A percentile compares a stretch with the other conserved stretches of the same genome.
phyloP scores from a whole-genome alignment of 352 stramenopile genomes.

The Elongisporangium senticosum region DNA sequence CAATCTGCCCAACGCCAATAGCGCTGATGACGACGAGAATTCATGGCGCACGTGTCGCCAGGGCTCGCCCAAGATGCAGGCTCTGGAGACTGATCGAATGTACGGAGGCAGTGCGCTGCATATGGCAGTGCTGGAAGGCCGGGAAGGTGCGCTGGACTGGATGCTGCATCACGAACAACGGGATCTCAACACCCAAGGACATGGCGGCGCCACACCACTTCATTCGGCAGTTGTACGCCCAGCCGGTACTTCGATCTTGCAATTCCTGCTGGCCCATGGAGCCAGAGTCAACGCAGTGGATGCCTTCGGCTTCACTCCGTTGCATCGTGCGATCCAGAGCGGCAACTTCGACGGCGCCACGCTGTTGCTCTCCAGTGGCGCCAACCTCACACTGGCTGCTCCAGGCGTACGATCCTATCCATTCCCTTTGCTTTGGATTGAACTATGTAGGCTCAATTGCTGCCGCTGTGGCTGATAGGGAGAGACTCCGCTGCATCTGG shows the following conservation, averaged over 20 bases:
- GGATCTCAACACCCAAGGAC: slow-evolving; percentile 10
- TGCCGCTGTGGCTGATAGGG: slow-evolving; percentile 4
- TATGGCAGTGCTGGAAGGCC: slow-evolving; percentile 10
- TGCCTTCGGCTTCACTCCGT: slow-evolving; percentile 26
- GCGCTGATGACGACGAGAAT: slow-evolving; percentile 2
- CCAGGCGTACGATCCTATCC: slow-evolving; percentile 15
- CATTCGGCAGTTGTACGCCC: slow-evolving; percentile 11
- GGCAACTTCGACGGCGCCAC: slow-evolving; percentile 20
- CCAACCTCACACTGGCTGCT: slow-evolving; percentile 18
- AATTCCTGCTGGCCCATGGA: slow-evolving; percentile 18
- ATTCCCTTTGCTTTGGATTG: neutral
- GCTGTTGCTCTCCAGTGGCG: slow-evolving; percentile 22
- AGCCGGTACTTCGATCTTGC: slow-evolving; percentile 7
- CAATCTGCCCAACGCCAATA: slow-evolving; percentile 14
- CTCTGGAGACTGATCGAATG: slow-evolving; percentile 10
- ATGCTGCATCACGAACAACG: slow-evolving; percentile 13
- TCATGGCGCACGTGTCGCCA: slow-evolving; percentile 18
- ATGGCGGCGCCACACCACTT: slow-evolving; percentile 14
- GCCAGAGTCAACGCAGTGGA: slow-evolving; percentile 19
- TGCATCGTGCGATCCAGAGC: slow-evolving; percentile 22
- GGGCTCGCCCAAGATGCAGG: slow-evolving; percentile 17
- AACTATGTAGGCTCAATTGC: neutral
- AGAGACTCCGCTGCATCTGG: slow-evolving; percentile 25
- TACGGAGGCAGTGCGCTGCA: slow-evolving; percentile 18
- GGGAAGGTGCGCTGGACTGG: slow-evolving; percentile 12